Evolutionary conservation across 1,139 yeast species (phyloP).

Genomic region (Saccharomycopsis phalli): DNA sequence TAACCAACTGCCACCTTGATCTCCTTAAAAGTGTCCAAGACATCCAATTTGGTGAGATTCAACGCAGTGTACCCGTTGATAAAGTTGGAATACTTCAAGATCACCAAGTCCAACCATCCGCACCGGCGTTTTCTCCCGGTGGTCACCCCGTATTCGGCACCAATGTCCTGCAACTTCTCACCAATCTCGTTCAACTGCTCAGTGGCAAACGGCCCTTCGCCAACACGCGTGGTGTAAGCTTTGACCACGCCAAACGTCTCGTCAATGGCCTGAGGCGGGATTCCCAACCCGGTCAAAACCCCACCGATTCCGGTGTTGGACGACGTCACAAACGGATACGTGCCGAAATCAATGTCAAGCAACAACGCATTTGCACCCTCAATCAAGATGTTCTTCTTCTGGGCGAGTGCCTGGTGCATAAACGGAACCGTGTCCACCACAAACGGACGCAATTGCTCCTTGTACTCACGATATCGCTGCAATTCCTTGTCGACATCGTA

Average conservation of each 20-base stretch:
- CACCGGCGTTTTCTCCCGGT: constrained; percentile 99
- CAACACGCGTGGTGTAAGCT: constrained; percentile 98
- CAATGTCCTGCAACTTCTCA: constrained; percentile 78
- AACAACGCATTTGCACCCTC: constrained; percentile 99
- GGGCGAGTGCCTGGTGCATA: constrained; percentile 74
- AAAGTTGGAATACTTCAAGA: constrained; percentile 78
- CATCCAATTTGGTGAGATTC: constrained; percentile 93
- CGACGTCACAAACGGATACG: constrained; percentile 96
- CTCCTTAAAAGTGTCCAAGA: constrained; percentile 80
- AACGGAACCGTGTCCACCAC: constrained; percentile 90
- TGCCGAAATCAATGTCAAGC: constrained; percentile 97
- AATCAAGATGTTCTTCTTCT: constrained; percentile 77
- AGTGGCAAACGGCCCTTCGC: constrained; percentile 99
- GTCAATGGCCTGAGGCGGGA: constrained; percentile 76
- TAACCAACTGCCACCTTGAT: constrained; percentile 82
- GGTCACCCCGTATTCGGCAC: constrained; percentile 96
- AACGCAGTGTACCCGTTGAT: constrained; percentile 93
- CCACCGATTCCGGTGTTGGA: constrained; percentile 97
- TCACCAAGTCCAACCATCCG: constrained; percentile 98
- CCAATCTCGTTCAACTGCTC: constrained; percentile 89
- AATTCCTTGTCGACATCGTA: constrained; percentile 79
- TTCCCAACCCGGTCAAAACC: constrained; percentile 91
- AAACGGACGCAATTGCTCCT: constrained; percentile 72
- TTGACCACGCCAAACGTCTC: constrained; percentile 93
- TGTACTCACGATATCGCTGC: constrained; percentile 63